Evolutionary conservation across 1,284 basidiomycete genomes (phyloP), one percentile per base, ranked within the genome.

Genomic region (Fomitopsis schrenkii): DNA sequence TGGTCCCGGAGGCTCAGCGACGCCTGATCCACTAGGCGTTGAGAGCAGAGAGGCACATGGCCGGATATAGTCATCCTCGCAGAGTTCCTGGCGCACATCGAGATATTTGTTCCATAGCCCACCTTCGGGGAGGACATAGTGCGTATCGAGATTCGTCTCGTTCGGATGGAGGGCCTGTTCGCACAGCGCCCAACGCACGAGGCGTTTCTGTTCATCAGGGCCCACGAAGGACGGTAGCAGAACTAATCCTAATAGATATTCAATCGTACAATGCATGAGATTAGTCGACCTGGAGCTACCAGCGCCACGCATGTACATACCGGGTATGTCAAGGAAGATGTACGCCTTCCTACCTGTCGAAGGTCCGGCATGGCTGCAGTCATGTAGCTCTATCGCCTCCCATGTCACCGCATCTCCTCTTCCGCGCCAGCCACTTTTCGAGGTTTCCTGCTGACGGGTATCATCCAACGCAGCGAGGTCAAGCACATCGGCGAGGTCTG

Each of bases 71-170:
- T 74, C 61, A 19, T 79, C 73, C 17, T 73, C 63, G 45, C 61
- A 65, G 5, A 71, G 65, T 45, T 74, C 70, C 1, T 66, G 63
- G 14, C 66, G 66, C 33, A 80, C 74, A 38, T 72, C 71, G 1
- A 85, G 65, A 68, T 80, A 82, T 26, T 84, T 78, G 57, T 87
- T 84, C 92, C 93, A 95, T 28, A 94, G 68, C 1, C 92, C 92
- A 28, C 83, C 76, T 30, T 73, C 58, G 0, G 95, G 95, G 4
- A 95, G 77, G 48, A 78, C 59, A 69, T 95, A 96, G 74, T 97
- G 95, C 0, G 86, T 84, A 61, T 94, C 90, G 28, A 97, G 85
- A 65, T 94, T 95, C 0, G 93, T 94, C 57, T 91, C 87, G 71
- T 96, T 97, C 0, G 94, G 93, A 28, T 81, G 74, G 5, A 81